Evolutionary conservation across 768 basidiomycete species (phyloP), one percentile per base, ranked within the genome.

Genomic region (Lyophyllum decastes): DNA sequence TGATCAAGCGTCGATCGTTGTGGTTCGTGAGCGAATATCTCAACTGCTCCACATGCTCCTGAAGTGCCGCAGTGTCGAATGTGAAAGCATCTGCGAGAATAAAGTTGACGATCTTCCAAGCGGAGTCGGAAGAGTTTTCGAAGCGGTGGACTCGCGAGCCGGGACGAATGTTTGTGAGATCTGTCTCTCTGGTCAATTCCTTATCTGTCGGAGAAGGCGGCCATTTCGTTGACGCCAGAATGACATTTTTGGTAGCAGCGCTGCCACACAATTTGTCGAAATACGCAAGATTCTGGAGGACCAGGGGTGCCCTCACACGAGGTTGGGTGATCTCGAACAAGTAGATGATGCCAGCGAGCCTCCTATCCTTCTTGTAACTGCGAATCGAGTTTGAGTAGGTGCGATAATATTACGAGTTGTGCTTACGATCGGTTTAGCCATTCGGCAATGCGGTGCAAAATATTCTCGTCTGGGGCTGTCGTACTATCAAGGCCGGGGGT

Each of bases 171-270:
- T 54, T 51, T 8, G 52, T 49, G 1, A 62, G 17, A n/a, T 59
- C 54, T 1, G 25, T 25, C 48, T 59, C 55, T 33, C 52, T 56
- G 19, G 55, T 45, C 22, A 57, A 21, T 19, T 57, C 55, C 19
- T 34, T 45, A n/a, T 53, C 47, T 22, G 43, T 54, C 1, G 55
- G 52, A 54, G 54, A 54, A 10, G 41, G 30, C 14, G 52, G 43
- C 61, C 61, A 62, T 25, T 62, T 62, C 17, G 61, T 59, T n/a
- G 61, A 59, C 16, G 58, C 58, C 1, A 62, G 55, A 14, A 62
- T 33, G 34, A 62, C 55, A 19, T 62, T 62, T 35, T 56, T 41
- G 1, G 57, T 62, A 21, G 54, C 55, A 2, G 38, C 46, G 9
- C 46, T 47, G 2, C 58, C 61, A n/a, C 61, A 62, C 22, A 57